phyloP scores from a whole-genome alignment of 306 rosid genomes.

The Acacia melanoxylon region DNA sequence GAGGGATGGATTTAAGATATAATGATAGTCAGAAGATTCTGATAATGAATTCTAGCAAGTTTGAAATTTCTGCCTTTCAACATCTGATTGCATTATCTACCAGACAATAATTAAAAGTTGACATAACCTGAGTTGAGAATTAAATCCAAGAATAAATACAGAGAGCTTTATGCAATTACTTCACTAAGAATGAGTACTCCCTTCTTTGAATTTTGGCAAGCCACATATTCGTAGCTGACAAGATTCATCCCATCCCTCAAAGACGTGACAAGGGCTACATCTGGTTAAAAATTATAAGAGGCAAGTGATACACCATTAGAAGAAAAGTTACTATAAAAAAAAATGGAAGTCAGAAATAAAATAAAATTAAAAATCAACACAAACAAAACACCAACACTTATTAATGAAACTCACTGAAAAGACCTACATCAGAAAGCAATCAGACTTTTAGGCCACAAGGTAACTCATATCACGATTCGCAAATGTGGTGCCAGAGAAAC shows the following conservation, averaged over 20 bases:
- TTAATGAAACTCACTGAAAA: neutral
- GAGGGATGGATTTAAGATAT: neutral
- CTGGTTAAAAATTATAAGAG: slow-evolving; percentile 37
- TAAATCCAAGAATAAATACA: slow-evolving; percentile 3
- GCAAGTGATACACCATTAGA: slow-evolving; percentile 15
- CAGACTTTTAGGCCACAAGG: neutral
- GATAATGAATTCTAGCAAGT: neutral
- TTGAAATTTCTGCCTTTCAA: slow-evolving; percentile 14
- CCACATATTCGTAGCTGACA: slow-evolving; percentile 89
- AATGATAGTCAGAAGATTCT: neutral
- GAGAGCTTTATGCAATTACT: slow-evolving; percentile 46
- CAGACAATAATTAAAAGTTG: neutral
- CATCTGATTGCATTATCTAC: neutral
- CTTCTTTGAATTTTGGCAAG: slow-evolving; percentile 82
- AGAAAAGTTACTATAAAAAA: neutral
- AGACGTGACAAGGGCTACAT: slow-evolving; percentile 83
- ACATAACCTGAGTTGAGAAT: slow-evolving; percentile 9
- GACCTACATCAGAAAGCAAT: neutral
- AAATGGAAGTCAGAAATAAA: neutral
- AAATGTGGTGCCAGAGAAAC: neutral
- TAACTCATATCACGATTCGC: neutral
- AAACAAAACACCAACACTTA: neutral
- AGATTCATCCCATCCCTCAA: slow-evolving; percentile 93
- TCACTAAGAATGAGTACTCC: slow-evolving; percentile 90
- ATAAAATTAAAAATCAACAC: slow-evolving; percentile 6